Percentiles rank a stretch among this genome's conserved stretches.
phyloP scores from a whole-genome alignment of 163 green algal genomes.

The Chlamydomonas reinhardtii region DNA sequence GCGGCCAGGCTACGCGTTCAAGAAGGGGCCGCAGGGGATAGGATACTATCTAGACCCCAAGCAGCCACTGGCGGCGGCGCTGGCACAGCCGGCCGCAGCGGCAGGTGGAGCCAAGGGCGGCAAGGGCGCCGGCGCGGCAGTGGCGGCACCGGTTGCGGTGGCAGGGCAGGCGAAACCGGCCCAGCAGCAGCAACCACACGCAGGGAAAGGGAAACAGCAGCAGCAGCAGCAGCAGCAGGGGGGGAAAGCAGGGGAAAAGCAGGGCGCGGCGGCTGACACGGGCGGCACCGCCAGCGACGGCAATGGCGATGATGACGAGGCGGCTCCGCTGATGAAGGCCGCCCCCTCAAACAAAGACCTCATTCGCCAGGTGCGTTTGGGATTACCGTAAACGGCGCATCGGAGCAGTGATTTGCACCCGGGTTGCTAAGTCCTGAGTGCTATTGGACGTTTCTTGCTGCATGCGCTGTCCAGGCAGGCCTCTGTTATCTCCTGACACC shows the following conservation, averaged over 20 bases:
- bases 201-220: background rate
- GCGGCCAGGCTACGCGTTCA: conserved; percentile 71
- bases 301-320: conserved; percentile 16
- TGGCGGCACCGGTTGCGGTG: background rate
- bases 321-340: conserved; percentile 51
- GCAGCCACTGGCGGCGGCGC: background rate
- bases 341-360: conserved; percentile 66
- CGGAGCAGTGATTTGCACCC: too few relatives aligned
- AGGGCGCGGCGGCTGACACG: background rate
- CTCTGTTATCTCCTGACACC: too few relatives aligned
- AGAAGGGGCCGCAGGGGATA: conserved; percentile 72
- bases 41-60: conserved; percentile 79
- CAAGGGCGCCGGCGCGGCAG: background rate
- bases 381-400: too few relatives aligned
- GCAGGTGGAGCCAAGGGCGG: background rate
- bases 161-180: background rate
- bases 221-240: background rate
- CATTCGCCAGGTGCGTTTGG: conserved; percentile 69
- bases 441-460: too few relatives aligned
- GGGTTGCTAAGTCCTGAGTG: too few relatives aligned
- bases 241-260: background rate
- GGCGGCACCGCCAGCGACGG: background rate
- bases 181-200: conserved; percentile 42
- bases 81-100: conserved; percentile 9
- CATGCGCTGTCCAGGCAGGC: too few relatives aligned